phyloP scores from a whole-genome alignment of 2,329 filamentous ascomycete species.

The Clonostachys byssicola region DNA sequence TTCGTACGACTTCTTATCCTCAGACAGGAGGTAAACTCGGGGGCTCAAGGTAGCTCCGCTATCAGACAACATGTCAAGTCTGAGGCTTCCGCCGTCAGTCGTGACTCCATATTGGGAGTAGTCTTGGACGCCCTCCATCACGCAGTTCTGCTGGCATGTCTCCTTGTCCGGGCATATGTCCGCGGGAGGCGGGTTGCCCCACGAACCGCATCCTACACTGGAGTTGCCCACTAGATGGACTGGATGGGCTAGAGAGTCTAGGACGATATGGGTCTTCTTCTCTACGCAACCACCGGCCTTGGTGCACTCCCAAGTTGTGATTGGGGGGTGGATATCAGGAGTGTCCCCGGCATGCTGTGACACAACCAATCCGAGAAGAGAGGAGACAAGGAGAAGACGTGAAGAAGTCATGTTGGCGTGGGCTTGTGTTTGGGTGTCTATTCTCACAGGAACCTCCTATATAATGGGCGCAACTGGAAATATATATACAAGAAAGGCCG shows the following conservation, averaged over 20 bases:
- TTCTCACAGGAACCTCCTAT: no score
- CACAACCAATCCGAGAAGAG: slow-evolving; percentile 13
- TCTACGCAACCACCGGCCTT: slow-evolving; percentile 40
- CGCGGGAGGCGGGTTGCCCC: slow-evolving; percentile 26
- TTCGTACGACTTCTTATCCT: slow-evolving; percentile 51
- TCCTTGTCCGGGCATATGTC: slow-evolving; percentile 43
- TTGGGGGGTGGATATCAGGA: slow-evolving; percentile 43
- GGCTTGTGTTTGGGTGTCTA: no score
- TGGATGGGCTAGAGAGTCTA: slow-evolving; percentile 40
- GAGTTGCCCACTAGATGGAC: slow-evolving; percentile 34
- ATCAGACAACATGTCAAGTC: slow-evolving; percentile 18
- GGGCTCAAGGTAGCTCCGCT: slow-evolving; percentile 18
- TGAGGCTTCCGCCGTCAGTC: slow-evolving; percentile 20
- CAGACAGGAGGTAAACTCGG: slow-evolving; percentile 55
- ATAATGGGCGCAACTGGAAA: no score
- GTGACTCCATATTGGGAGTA: slow-evolving; percentile 31
- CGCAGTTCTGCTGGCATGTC: slow-evolving; percentile 48
- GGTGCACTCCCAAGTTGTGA: slow-evolving; percentile 49
- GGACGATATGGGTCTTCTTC: slow-evolving; percentile 41
- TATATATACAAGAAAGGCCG: no score
- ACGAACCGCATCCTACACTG: slow-evolving; percentile 21
- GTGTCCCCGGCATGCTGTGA: slow-evolving; percentile 32
- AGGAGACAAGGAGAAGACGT: slow-evolving; percentile 9
- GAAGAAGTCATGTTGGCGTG: background rate
- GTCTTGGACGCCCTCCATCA: slow-evolving; percentile 43